Evolutionary conservation across 1,284 basidiomycete genomes (phyloP).

Genomic region (Mycena sp.): DNA sequence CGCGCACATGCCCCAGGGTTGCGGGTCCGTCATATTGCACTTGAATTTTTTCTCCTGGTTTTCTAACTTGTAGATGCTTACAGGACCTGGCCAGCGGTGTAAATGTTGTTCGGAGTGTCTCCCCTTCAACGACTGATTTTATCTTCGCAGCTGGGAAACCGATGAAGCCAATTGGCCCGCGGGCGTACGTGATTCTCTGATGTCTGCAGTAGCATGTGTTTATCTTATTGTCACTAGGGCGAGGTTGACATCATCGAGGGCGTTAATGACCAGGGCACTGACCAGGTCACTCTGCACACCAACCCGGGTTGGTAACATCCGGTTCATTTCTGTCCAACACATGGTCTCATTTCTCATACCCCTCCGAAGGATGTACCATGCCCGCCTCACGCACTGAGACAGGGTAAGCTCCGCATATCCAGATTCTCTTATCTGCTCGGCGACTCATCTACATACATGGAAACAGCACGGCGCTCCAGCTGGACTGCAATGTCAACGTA

Average conservation of each 20-base stretch:
- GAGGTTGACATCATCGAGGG: conserved; percentile 80
- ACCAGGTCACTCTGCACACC: conserved; percentile 74
- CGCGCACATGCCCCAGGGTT: conserved; percentile 69
- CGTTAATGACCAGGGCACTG: conserved; percentile 64
- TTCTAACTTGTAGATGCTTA: not conserved
- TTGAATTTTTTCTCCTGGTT: conserved; percentile 34
- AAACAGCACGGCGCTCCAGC: conserved; percentile 46
- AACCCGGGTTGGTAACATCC: conserved; percentile 47
- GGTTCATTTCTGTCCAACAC: not conserved
- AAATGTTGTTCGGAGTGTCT: conserved; percentile 20
- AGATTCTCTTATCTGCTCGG: not conserved
- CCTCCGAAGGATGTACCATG: conserved; percentile 54
- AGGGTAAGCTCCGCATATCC: conserved; percentile 36
- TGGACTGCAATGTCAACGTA: conserved; percentile 60
- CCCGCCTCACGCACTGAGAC: conserved; percentile 45
- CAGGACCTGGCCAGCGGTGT: conserved; percentile 61
- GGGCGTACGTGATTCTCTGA: conserved; percentile 42
- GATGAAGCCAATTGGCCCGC: conserved; percentile 61
- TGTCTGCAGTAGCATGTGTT: conserved; percentile 32
- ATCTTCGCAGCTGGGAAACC: conserved; percentile 46
- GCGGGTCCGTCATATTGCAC: conserved; percentile 61
- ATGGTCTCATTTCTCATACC: not conserved
- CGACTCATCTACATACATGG: not conserved
- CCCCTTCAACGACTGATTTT: not conserved
- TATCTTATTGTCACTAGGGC: conserved; percentile 52